Percentiles rank a stretch among this genome's conserved stretches.
These are phyloP conservation scores for Noccaea bulbosa DNA, from an alignment of 345 rosid genomes.

Conservation along the genomic window DNA sequence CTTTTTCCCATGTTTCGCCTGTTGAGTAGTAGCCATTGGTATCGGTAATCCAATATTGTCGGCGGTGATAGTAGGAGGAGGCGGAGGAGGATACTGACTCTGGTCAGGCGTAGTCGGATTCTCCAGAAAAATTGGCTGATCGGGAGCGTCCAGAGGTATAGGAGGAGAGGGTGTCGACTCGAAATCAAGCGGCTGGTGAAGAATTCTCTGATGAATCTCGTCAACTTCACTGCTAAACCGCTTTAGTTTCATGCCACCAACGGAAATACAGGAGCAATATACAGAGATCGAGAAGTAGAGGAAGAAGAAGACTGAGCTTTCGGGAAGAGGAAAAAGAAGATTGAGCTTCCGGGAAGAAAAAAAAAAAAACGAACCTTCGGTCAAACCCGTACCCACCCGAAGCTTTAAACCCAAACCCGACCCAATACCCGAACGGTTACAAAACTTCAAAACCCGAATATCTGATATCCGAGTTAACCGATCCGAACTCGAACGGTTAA, in stretches of 20 bases:
- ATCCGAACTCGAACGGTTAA: too few species aligned
- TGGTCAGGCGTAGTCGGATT: slow-evolving; percentile 67
- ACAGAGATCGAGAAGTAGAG: slow-evolving; percentile 18
- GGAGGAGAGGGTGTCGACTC: slow-evolving; percentile 56
- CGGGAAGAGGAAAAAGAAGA: too few species aligned
- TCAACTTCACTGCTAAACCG: slow-evolving; percentile 5
- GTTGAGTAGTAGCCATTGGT: slow-evolving; percentile 71
- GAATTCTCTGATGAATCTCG: slow-evolving; percentile 59
- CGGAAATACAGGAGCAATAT: slow-evolving; percentile 11
- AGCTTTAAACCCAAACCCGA: too few species aligned
- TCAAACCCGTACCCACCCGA: too few species aligned
- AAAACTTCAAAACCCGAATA: too few species aligned
- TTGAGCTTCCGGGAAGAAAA: too few species aligned
- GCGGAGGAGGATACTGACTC: slow-evolving; percentile 53
- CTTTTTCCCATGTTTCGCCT: slow-evolving; percentile 70
- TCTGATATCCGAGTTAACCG: too few species aligned
- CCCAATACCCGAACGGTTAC: too few species aligned
- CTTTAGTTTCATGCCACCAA: slow-evolving; percentile 7
- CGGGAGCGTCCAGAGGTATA: slow-evolving; percentile 52
- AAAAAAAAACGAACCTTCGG: too few species aligned
- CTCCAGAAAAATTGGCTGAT: slow-evolving; percentile 91
- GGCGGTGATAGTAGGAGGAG: slow-evolving; percentile 32
- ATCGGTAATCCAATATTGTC: slow-evolving; percentile 66
- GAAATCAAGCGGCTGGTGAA: slow-evolving; percentile 76
- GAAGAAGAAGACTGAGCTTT: slow-evolving; percentile 48